Evolutionary conservation across 1,139 yeast genomes (phyloP).

Genomic region (Magnusiomyces sp.): DNA sequence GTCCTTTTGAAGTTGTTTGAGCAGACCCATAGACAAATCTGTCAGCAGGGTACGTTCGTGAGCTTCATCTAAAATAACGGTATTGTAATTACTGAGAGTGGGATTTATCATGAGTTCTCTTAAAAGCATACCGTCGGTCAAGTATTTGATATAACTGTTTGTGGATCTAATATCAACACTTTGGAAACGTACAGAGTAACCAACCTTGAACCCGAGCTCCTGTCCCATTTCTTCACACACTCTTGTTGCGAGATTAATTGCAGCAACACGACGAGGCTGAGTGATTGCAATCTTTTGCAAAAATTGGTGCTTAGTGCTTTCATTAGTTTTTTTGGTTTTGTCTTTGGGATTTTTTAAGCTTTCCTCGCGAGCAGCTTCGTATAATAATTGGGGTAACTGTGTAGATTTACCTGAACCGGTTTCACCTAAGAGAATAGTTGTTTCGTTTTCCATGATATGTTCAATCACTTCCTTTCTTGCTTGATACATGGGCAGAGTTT

Average conservation of each 20-base stretch:
- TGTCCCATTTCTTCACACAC: slow-evolving; percentile 81
- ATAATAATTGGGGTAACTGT: slow-evolving; percentile 77
- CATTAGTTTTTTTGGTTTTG: slow-evolving; percentile 16
- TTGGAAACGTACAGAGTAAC: slow-evolving; percentile 87
- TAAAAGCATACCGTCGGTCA: slow-evolving; percentile 95
- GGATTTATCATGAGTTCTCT: slow-evolving; percentile 82
- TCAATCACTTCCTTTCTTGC: slow-evolving; percentile 57
- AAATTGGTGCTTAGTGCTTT: not conserved
- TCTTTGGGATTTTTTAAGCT: slow-evolving; percentile 17
- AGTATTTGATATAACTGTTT: slow-evolving; percentile 46
- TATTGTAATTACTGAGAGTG: slow-evolving; percentile 53
- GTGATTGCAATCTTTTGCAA: slow-evolving; percentile 71
- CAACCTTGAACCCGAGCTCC: slow-evolving; percentile 67
- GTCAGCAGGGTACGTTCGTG: slow-evolving; percentile 93
- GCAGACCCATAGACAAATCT: slow-evolving; percentile 80
- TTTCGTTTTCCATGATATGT: slow-evolving; percentile 49
- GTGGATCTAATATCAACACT: slow-evolving; percentile 45
- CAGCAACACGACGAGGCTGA: slow-evolving; percentile 97
- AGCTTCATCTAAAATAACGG: slow-evolving; percentile 90
- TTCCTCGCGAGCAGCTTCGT: slow-evolving; percentile 23
- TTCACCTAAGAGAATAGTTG: slow-evolving; percentile 83
- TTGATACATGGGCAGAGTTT: slow-evolving; percentile 65
- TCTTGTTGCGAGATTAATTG: slow-evolving; percentile 85
- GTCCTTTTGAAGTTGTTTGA: slow-evolving; percentile 46
- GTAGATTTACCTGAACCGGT: slow-evolving; percentile 98